Percentiles rank a stretch among this genome's conserved stretches.
Conservation (phyloP, 1,284 basidiomycete species). For the Pascua guehoae region DNA sequence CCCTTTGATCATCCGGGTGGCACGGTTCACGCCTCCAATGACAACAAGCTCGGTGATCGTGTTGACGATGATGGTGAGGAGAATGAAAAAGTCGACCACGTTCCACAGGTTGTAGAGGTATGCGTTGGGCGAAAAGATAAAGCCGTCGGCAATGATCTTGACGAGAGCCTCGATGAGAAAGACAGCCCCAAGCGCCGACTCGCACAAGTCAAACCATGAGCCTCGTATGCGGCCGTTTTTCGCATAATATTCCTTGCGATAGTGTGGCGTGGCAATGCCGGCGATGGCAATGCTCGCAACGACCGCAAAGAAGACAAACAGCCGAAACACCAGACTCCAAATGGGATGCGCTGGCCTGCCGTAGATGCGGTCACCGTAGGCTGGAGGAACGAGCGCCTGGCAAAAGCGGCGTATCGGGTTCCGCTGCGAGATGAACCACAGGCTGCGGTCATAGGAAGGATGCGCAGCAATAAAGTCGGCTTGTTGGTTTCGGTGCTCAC, state of each 20-base stretch:
- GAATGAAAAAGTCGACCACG: conserved; percentile 80
- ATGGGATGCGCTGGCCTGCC: conserved; percentile 65
- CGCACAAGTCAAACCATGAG: conserved; percentile 86
- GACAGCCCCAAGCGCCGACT: conserved; percentile 68
- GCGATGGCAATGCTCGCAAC: conserved; percentile 81
- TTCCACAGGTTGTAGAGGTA: conserved; percentile 93
- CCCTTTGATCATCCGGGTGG: conserved; percentile 83
- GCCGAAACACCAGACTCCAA: conserved; percentile 70
- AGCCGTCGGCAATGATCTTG: conserved; percentile 87
- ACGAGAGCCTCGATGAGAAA: conserved; percentile 82
- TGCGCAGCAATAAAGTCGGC: conserved; percentile 85
- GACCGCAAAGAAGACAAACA: conserved; percentile 71
- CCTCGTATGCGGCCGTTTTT: conserved; percentile 60
- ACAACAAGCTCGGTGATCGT: conserved; percentile 72
- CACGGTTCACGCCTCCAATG: conserved; percentile 72
- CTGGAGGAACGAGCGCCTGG: conserved; percentile 78
- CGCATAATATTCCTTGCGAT: conserved; percentile 71
- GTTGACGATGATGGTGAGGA: conserved; percentile 77
- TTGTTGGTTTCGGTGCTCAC: conserved; percentile 74
- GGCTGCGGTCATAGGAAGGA: conserved; percentile 84
- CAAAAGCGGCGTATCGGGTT: conserved; percentile 71
- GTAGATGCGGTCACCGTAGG: conserved; percentile 79
- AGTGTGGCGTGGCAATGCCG: conserved; percentile 77
- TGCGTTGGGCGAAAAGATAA: conserved; percentile 88
- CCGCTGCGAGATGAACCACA: conserved; percentile 84